phyloP scores from a whole-genome alignment of 495 filamentous ascomycete genomes.

The Achaetomiella virescens region DNA sequence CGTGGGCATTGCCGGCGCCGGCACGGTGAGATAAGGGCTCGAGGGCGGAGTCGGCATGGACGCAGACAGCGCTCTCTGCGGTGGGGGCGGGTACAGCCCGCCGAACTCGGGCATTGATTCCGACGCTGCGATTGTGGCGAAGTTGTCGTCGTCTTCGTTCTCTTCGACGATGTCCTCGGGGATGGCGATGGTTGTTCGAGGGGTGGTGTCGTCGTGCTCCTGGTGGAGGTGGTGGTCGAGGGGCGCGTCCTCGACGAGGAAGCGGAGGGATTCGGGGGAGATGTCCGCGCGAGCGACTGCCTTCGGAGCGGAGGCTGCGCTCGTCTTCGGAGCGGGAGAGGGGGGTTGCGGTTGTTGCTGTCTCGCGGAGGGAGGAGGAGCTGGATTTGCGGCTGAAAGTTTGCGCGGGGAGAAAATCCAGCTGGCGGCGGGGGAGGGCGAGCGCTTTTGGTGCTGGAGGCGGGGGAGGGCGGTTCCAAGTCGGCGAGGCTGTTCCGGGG shows the following conservation, averaged over 20 bases:
- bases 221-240: slow-evolving; percentile 17
- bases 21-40: background rate
- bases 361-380: slow-evolving; percentile 28
- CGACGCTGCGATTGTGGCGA: slow-evolving; percentile 43
- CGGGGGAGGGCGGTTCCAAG: slow-evolving; percentile 52
- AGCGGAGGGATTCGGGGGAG: slow-evolving; percentile 43
- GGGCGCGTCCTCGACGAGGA: slow-evolving; percentile 35
- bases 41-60: background rate
- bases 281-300: slow-evolving; percentile 40
- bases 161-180: slow-evolving; percentile 51
- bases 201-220: slow-evolving; percentile 9
- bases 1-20: slow-evolving; percentile 1
- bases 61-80: slow-evolving; percentile 28
- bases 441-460: slow-evolving; percentile 43
- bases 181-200: slow-evolving; percentile 31
- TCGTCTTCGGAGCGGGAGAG: slow-evolving; percentile 18
- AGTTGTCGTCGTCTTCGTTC: slow-evolving; percentile 50
- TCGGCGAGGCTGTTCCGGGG: slow-evolving; percentile 42
- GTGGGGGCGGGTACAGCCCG: slow-evolving; percentile 45
- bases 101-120: slow-evolving; percentile 36
- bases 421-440: slow-evolving; percentile 40
- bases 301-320: slow-evolving; percentile 31
- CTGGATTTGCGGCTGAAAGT: slow-evolving; percentile 37
- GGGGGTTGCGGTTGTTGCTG: background rate
- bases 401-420: slow-evolving; percentile 40